phyloP scores from a whole-genome alignment of 2,329 filamentous ascomycete genomes.

The Arachnomyces sp. region DNA sequence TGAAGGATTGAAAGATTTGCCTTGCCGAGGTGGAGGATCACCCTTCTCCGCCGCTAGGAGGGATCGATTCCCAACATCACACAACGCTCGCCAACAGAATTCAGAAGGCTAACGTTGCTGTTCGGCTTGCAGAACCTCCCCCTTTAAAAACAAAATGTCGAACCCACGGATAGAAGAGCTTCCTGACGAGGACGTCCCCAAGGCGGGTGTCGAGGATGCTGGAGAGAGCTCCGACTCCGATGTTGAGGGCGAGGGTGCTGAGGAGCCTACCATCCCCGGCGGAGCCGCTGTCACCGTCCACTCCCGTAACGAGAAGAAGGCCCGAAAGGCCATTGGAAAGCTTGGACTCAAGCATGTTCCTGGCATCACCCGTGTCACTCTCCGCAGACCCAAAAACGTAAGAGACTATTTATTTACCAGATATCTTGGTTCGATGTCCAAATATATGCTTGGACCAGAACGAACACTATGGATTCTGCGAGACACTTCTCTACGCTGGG shows the following conservation, averaged over 20 bases:
- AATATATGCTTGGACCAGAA: conserved; percentile 7
- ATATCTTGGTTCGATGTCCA: too few species aligned
- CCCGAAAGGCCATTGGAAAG: conserved; percentile 98
- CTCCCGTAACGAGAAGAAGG: conserved; percentile 99
- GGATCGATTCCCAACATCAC: not conserved
- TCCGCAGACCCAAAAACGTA: conserved; percentile 98
- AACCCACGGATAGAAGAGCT: conserved; percentile 61
- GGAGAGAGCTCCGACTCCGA: conserved; percentile 44
- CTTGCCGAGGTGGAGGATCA: too few species aligned
- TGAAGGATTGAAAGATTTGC: too few species aligned
- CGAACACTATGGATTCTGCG: too few species aligned
- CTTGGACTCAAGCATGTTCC: conserved; percentile 91
- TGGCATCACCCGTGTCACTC: conserved; percentile 95
- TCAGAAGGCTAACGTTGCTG: not conserved
- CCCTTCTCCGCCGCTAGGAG: too few species aligned
- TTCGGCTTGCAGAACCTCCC: conserved; percentile 2
- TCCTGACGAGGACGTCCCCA: conserved; percentile 75
- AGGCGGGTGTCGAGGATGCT: conserved; percentile 70
- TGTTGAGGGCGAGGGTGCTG: conserved; percentile 33
- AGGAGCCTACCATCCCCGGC: conserved; percentile 62
- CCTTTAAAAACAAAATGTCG: conserved; percentile 34
- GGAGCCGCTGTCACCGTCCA: conserved; percentile 86
- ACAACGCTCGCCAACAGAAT: not conserved
- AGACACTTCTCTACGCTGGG: too few species aligned
- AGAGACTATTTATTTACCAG: conserved; percentile 38